Evolutionary conservation across 305 asterid genomes (phyloP), one percentile per base, ranked within the genome.

Genomic region (Solanum chacoense): DNA sequence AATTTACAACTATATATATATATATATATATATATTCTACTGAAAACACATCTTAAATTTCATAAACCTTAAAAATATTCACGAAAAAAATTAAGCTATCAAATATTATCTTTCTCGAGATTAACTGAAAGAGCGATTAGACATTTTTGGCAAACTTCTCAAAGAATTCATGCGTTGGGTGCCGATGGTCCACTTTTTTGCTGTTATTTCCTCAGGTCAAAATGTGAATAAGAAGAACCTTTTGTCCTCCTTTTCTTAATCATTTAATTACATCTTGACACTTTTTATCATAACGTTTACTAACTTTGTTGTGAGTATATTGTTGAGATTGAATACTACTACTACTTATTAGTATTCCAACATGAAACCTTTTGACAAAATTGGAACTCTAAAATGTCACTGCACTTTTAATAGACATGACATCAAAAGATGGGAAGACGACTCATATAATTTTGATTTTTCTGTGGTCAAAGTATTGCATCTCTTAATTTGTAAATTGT

Each of bases 21-120:
- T 4, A 29, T 2, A 29, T 1, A 0, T 22, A 63, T 63, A 63
- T 63, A 22, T 63, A 63, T 22, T 63, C 3, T 63, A 63, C 12
- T 2, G 13, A 63, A 63, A 9, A 4, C 3, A 9, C 29, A 11
- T 14, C 7, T 29, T 29, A 14, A 72, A 7, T 29, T 0, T 31
- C 11, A 29, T 13, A 72, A 29, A 14, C 1, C 4, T 12, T 28
- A 7, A 14, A 72, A 7, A 72, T 7, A 29, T 14, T 72, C 11
- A 13, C 0, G 1, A 12, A 71, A 31, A 16, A 8, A 9, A 14
- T 18, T 0, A 74, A 31, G 0, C 8, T 9, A 74, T 74, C 0
- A 74, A 74, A 74, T 4, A 74, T 10, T 31, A 2, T 31, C 22
- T 72, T 72, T 31, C 0, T 13, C 36, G 1, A 9, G 7, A 29